Conservation (phyloP, 108 stramenopile species). For the Thalassiosira profunda region DNA sequence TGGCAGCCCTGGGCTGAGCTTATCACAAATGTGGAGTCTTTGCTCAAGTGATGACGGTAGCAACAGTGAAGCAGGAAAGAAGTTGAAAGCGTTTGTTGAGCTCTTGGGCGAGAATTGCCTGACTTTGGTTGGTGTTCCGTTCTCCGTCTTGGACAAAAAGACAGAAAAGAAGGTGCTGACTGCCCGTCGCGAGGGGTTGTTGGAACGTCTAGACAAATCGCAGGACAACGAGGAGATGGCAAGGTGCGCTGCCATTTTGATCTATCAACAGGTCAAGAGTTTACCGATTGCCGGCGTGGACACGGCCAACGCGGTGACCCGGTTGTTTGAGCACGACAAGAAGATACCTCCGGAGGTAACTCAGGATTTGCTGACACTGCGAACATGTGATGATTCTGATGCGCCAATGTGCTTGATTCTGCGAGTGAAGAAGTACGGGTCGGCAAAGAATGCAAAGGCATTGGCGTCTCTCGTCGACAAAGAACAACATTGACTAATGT, state of each 20-base stretch:
- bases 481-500: too few species aligned
- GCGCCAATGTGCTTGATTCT: conserved; percentile 3
- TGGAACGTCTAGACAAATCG: conserved; percentile 8
- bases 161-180: conserved; percentile 25
- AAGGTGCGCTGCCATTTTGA: conserved; percentile 4
- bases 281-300: conserved; percentile 6
- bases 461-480: too few species aligned
- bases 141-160: conserved; percentile 31
- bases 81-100: conserved; percentile 22
- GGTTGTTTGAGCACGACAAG: conserved; percentile 12
- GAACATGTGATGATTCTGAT: neutral
- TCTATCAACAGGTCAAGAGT: conserved; percentile 28
- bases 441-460: conserved; percentile 19
- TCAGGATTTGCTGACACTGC: neutral
- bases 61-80: neutral
- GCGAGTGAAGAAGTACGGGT: conserved; percentile 10
- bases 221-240: conserved; percentile 11
- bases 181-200: conserved; percentile 11
- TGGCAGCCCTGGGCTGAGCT: conserved; percentile 11
- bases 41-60: neutral
- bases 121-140: conserved; percentile 31
- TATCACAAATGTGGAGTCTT: conserved; percentile 22
- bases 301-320: conserved; percentile 3
- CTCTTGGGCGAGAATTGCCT: conserved; percentile 21
- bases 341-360: conserved; percentile 14